Percentiles rank a stretch among this genome's conserved stretches.
These are phyloP conservation scores for Rhypophila decipiens DNA, from an alignment of 495 filamentous ascomycete genomes.

Conservation along the genomic window DNA sequence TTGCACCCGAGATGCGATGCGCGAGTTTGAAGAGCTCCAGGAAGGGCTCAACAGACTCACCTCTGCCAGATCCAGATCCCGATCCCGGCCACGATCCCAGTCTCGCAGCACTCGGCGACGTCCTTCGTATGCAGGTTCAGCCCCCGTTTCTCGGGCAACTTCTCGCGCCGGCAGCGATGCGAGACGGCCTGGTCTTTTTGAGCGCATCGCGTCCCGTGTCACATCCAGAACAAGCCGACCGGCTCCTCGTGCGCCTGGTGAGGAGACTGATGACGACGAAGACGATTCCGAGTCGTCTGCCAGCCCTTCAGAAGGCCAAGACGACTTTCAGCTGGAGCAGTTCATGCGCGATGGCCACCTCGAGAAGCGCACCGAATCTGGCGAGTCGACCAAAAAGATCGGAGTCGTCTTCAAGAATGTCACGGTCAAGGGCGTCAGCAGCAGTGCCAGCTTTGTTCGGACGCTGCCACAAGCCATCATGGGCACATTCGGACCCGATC, in stretches of 20 bases:
- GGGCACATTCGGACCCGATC: conserved; percentile 79
- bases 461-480: conserved; percentile 72
- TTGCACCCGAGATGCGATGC: conserved; percentile 57
- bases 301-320: conserved; percentile 26
- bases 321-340: conserved; percentile 61
- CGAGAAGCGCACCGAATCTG: conserved; percentile 62
- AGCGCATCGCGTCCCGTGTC: conserved; percentile 11
- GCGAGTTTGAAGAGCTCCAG: conserved; percentile 63
- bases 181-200: conserved; percentile 13
- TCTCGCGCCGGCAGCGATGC: conserved; percentile 2
- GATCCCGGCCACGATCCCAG: too few species aligned
- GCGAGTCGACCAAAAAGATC: conserved; percentile 71
- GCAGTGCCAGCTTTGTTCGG: conserved; percentile 60
- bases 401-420: conserved; percentile 79
- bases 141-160: conserved; percentile 1
- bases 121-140: background rate
- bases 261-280: conserved; percentile 37
- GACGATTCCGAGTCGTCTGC: conserved; percentile 17
- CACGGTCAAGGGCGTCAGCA: conserved; percentile 66
- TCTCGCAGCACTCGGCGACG: background rate
- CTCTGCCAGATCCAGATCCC: conserved; percentile 4
- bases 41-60: conserved; percentile 49
- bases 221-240: conserved; percentile 9
- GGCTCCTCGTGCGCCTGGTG: conserved; percentile 1
- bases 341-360: conserved; percentile 78